Base-by-base conservation (phyloP, 140 eudicot species). In the Cichorium intybus region DNA sequence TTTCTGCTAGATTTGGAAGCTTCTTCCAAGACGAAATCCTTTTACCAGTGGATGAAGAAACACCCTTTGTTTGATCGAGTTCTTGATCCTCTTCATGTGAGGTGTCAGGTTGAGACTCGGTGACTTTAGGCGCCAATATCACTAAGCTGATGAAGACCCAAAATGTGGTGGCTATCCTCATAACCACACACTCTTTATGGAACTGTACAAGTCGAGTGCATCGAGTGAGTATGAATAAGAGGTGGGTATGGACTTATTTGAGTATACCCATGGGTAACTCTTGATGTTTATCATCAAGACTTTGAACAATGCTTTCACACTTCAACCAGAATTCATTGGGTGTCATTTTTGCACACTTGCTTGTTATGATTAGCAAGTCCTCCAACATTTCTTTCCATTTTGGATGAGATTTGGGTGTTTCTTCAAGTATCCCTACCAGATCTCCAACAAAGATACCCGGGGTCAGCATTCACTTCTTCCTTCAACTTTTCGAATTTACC, bases 121-220 rank as follows among this genome's bases (percentile, higher is more conserved):
- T 23, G 23, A 56, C 73, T 52, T 65, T 92, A 88, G 27, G 84
- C 84, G 39, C 96, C 98, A 60, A 87, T 83, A 79, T 92, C 96
- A 50, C n/a, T n/a, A n/a, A n/a, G n/a, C n/a, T n/a, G n/a, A n/a
- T n/a, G n/a, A n/a, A n/a, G n/a, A n/a, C n/a, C 96, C 63, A 84
- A 67, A 61, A 77, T 65, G 27, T 73, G 78, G 56, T 76, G 82
- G 55, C 78, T 84, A 65, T 85, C 96, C 56, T 88, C 98, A 51
- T 82, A 81, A 54, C 96, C n/a, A n/a, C 95, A 70, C 90, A 83
- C 72, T 92, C 98, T 72, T 92, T 83, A 49, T 88, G 92, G 70
- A 88, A 83, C 73, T 87, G 96, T 62, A 92, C 98, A 63, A 92
- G 89, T 60, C 98, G 79, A 63, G 95, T 85, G 84, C 98, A 92